These are phyloP conservation scores for Westerdykella sp. DNA, from an alignment of 2,329 filamentous ascomycete species.

Conservation along the genomic window DNA sequence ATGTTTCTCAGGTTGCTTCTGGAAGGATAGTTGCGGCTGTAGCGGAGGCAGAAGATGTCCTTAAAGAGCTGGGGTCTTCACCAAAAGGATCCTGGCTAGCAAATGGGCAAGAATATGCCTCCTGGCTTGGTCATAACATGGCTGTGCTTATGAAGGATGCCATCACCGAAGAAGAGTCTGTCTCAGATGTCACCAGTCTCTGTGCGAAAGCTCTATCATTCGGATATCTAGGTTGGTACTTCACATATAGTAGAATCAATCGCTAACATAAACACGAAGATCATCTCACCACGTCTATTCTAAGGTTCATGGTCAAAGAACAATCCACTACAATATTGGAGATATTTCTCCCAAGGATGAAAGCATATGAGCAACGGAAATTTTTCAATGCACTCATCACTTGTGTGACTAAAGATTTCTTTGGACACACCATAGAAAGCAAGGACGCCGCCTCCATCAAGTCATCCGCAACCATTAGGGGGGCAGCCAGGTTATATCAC, in stretches of 20 bases:
- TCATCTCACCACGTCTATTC: conserved; percentile 16
- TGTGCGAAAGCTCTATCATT: conserved; percentile 59
- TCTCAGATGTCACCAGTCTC: conserved; percentile 36
- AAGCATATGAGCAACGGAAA: conserved; percentile 45
- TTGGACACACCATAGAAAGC: conserved; percentile 5
- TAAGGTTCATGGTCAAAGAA: conserved; percentile 8
- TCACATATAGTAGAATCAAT: neutral
- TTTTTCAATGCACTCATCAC: conserved; percentile 33
- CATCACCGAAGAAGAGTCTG: conserved; percentile 31
- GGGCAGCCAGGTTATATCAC: conserved; percentile 17
- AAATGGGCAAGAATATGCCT: conserved; percentile 57
- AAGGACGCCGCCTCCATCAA: conserved; percentile 11
- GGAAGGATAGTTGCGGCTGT: conserved; percentile 54
- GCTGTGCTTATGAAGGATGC: conserved; percentile 41
- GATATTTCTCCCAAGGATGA: conserved; percentile 39
- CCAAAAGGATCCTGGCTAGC: conserved; percentile 53
- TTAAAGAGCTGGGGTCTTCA: conserved; percentile 31
- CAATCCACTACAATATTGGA: conserved; percentile 18
- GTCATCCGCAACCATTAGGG: conserved; percentile 18
- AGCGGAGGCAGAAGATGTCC: conserved; percentile 53
- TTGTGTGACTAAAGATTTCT: conserved; percentile 19
- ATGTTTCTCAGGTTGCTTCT: conserved; percentile 52
- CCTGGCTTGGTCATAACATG: conserved; percentile 67
- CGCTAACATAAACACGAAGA: conserved; percentile 14
- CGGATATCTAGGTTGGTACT: conserved; percentile 57